These are phyloP conservation scores for Blepharisma japonicum DNA, from an alignment of 73 alveolate species.

Conservation along the genomic window DNA sequence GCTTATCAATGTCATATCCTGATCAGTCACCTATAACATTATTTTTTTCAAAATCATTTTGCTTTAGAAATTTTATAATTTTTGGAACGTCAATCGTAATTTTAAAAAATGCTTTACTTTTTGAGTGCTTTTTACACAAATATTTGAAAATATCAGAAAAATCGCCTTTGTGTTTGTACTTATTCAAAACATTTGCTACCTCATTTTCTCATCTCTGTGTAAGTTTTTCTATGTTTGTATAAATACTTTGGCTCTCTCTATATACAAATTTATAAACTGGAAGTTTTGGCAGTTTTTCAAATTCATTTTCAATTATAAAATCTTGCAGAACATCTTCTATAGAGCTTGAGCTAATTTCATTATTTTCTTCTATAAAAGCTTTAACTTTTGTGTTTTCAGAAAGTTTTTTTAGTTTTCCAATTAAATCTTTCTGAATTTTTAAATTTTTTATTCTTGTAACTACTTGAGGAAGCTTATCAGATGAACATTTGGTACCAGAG, in stretches of 20 bases:
- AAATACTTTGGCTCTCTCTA: not conserved
- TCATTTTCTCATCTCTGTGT: not conserved
- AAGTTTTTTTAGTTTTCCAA: too few relatives aligned
- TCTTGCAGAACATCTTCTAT: too few relatives aligned
- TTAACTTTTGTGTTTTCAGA: too few relatives aligned
- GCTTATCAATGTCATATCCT: not conserved
- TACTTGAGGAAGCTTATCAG: too few relatives aligned
- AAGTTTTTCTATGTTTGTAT: not conserved
- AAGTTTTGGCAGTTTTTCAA: too few relatives aligned
- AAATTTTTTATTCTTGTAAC: too few relatives aligned
- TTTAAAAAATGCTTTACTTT: slow-evolving; percentile 1
- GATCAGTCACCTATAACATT: slow-evolving; percentile 5
- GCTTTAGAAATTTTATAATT: not conserved
- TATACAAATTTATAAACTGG: too few relatives aligned
- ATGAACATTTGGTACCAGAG: too few relatives aligned
- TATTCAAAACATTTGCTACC: not conserved
- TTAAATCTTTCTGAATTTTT: too few relatives aligned
- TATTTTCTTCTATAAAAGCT: too few relatives aligned
- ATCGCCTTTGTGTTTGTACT: not conserved
- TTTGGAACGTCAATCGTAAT: not conserved
- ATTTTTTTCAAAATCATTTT: not conserved
- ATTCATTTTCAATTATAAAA: too few relatives aligned
- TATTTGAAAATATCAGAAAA: not conserved
- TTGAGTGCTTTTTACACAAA: not conserved
- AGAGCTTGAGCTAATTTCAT: too few relatives aligned